These are phyloP conservation scores for Magnusiomyces fungicola DNA, from an alignment of 1,139 yeast genomes.

Conservation along the genomic window DNA sequence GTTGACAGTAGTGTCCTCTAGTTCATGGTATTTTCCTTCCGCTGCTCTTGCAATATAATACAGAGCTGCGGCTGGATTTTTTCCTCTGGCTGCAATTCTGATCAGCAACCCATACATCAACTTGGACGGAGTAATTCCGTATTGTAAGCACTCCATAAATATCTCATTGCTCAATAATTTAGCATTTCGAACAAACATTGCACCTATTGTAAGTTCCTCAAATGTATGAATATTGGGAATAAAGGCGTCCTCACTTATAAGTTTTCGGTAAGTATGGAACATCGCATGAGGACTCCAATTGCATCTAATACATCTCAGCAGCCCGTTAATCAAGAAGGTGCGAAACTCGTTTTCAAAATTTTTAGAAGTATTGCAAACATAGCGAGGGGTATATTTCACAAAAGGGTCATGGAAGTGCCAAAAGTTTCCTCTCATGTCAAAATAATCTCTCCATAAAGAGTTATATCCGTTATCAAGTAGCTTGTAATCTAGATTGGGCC, in stretches of 20 bases:
- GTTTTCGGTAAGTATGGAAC: background rate
- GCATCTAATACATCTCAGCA: background rate
- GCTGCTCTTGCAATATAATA: background rate
- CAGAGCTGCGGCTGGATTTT: background rate
- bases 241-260: background rate
- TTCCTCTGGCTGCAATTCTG: background rate
- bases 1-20: too few species aligned
- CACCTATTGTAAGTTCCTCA: background rate
- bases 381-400: background rate
- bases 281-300: background rate
- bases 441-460: background rate
- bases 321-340: background rate
- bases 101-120: background rate
- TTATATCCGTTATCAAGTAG: background rate
- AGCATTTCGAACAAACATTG: background rate
- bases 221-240: background rate
- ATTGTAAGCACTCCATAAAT: background rate
- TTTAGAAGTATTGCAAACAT: background rate
- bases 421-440: background rate
- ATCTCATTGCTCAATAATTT: background rate
- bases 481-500: background rate
- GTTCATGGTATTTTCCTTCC: background rate
- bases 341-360: too few species aligned
- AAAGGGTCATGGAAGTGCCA: background rate
- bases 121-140: background rate